phyloP scores from a whole-genome alignment of 2,329 filamentous ascomycete genomes.

The Nigrospora oryzae region DNA sequence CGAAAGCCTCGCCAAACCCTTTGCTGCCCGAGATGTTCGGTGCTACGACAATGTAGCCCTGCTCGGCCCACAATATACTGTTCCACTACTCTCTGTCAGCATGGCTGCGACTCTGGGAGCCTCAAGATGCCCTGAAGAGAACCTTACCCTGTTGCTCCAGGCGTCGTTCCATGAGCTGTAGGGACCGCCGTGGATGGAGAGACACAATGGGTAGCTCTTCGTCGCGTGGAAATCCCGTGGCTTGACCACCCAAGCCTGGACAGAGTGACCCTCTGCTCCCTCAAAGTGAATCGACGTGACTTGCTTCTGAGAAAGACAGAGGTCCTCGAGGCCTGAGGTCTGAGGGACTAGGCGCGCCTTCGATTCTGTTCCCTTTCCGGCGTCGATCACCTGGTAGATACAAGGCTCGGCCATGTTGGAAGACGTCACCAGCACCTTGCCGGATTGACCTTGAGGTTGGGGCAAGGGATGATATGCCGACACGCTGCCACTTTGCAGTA shows the following conservation, averaged over 20 bases:
- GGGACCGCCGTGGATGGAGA: conserved; percentile 30
- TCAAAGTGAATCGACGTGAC: conserved; percentile 31
- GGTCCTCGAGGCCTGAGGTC: conserved; percentile 17
- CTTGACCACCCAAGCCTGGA: conserved; percentile 30
- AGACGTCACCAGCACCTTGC: conserved; percentile 25
- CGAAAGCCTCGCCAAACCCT: conserved; percentile 34
- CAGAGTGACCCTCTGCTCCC: conserved; percentile 21
- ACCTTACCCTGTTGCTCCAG: conserved; percentile 35
- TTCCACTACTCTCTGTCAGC: conserved; percentile 33
- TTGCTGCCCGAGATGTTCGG: conserved; percentile 52
- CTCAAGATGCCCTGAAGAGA: not conserved
- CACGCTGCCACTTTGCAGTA: conserved; percentile 19
- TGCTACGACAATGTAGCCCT: conserved; percentile 51
- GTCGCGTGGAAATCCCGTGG: conserved; percentile 26
- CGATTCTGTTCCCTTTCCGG: conserved; percentile 2
- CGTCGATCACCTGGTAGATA: conserved; percentile 26
- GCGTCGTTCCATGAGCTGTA: conserved; percentile 41
- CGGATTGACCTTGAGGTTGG: not conserved
- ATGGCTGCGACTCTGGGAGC: not conserved
- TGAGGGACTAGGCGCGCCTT: conserved; percentile 20
- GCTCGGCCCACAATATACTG: conserved; percentile 46
- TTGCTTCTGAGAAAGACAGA: conserved; percentile 25
- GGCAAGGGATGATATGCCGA: conserved; percentile 16
- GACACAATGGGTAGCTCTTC: conserved; percentile 26
- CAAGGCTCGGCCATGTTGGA: conserved; percentile 28